Evolutionary conservation across 495 filamentous ascomycete genomes (phyloP), one percentile per base, ranked within the genome.

Genomic region (Polyplosphaeria fusca): DNA sequence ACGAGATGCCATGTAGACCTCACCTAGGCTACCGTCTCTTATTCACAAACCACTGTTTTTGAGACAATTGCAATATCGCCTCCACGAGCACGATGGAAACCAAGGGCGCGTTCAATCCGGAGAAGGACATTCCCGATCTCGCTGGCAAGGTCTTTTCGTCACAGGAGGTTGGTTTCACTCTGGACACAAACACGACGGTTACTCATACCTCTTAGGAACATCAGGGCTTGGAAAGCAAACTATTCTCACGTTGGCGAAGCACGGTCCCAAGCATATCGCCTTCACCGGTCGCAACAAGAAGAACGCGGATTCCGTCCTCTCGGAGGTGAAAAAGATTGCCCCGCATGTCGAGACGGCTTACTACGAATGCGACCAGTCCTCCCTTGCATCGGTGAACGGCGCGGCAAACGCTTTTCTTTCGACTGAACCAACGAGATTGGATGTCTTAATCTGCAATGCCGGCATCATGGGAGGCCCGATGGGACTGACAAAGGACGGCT

Each of bases 401-500:
- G 43, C 35, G 2, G 58, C 51, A 2, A 9, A 43, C 2, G 2
- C 5, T n/a, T n/a, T 59, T 25, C 46, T 38, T 1, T 2, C 11
- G 2, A 2, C 2, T 5, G 5, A 9, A 12, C n/a, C 4, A 1
- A 35, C 30, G 7, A 35, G 43, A n/a, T 28, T 60, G 1, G 50
- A 57, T 45, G 20, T 61, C 35, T n/a, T 61, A n/a, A 45, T 61
- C 13, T 56, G 44, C 52, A 61, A 61, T 26, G 58, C 58, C 13
- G 52, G 58, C 14, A 23, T 61, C 9, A 56, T 61, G 58, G 52
- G 16, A 26, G 5, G 26, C 2, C 32, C 42, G 2, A 5, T 38
- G 1, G 32, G 37, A 24, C 23, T 49, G 2, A 50, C 52, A 11
- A 57, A 61, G 46, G 58, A 61, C 23, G 52, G 52, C 5, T 50